phyloP scores from a whole-genome alignment of 148 eudicot species.

The Dysphania ambrosioides region DNA sequence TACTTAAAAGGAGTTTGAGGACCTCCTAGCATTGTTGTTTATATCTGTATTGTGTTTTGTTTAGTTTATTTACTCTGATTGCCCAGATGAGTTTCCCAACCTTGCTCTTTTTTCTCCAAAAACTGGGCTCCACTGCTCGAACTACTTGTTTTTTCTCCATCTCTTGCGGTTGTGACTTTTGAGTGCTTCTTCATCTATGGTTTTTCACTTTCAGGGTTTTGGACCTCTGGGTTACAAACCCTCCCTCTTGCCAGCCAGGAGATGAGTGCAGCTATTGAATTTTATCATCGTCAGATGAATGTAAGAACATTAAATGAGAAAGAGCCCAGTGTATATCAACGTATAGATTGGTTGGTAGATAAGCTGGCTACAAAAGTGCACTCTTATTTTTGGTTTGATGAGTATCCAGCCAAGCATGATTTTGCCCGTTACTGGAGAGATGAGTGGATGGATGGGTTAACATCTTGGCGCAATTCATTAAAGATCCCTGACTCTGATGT shows the following conservation, averaged over 20 bases:
- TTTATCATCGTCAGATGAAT: constrained; percentile 77
- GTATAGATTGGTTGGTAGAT: constrained; percentile 86
- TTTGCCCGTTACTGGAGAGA: constrained; percentile 75
- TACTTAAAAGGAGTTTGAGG: neutral
- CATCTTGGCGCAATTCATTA: constrained; percentile 65
- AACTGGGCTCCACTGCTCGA: neutral
- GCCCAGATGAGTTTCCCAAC: neutral
- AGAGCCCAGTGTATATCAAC: constrained; percentile 46
- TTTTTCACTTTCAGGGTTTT: constrained; percentile 42
- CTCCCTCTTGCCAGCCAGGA: constrained; percentile 88
- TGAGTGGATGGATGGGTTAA: constrained; percentile 68
- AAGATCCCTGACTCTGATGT: constrained; percentile 67
- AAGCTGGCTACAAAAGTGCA: constrained; percentile 79
- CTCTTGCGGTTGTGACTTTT: neutral
- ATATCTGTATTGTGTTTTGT: neutral
- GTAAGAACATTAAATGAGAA: constrained; percentile 65
- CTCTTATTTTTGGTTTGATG: constrained; percentile 92
- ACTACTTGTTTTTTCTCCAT: neutral
- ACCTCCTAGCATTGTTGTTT: neutral
- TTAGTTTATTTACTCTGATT: neutral
- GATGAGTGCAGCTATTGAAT: constrained; percentile 70
- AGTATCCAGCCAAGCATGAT: constrained; percentile 77
- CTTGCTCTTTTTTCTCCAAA: neutral
- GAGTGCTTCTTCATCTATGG: neutral
- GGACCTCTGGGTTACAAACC: constrained; percentile 48